Evolutionary conservation across 2,329 filamentous ascomycete species (phyloP), one percentile per base, ranked within the genome.

Genomic region (Fusarium tricinctum): DNA sequence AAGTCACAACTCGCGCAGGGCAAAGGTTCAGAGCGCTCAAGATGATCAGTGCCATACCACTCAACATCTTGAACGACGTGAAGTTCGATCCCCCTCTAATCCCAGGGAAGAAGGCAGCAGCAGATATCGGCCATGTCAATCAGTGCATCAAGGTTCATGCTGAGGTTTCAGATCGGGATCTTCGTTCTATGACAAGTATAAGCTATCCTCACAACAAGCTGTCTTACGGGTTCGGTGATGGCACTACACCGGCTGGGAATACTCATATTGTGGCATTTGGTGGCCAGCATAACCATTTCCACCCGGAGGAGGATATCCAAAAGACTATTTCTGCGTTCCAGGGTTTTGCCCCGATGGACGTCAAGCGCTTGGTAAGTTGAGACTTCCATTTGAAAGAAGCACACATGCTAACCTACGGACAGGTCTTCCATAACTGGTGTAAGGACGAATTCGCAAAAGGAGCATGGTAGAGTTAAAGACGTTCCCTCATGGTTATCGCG

Each of bases 381-480:
- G n/a, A n/a, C n/a, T n/a, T n/a, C n/a, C n/a, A n/a, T n/a, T n/a
- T n/a, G n/a, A n/a, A n/a, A n/a, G n/a, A n/a, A n/a, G n/a, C n/a
- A n/a, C n/a, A n/a, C n/a, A n/a, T n/a, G n/a, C n/a, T n/a, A n/a
- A n/a, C n/a, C n/a, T n/a, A n/a, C n/a, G n/a, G n/a, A n/a, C n/a
- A n/a, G 75, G 79, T 84, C 0, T 84, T 83, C 40, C 82, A 85
- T 46, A 83, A 85, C 56, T 85, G 83, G 83, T 78, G 74, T 10
- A 81, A 80, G 45, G 83, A 85, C 44, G 78, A 82, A 28, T 85
- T 80, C 51, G 78, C 82, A 0, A 81, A 83, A 57, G 82, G 82
- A 3, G 82, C 81, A 6, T 82, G 76, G 75, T 76, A 66, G n/a
- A 59, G 73, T 22, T 0, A 15, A 43, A 13, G 4, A 3, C 2